phyloP scores from a whole-genome alignment of 1,139 yeast species.

The Suhomyces kunorum region DNA sequence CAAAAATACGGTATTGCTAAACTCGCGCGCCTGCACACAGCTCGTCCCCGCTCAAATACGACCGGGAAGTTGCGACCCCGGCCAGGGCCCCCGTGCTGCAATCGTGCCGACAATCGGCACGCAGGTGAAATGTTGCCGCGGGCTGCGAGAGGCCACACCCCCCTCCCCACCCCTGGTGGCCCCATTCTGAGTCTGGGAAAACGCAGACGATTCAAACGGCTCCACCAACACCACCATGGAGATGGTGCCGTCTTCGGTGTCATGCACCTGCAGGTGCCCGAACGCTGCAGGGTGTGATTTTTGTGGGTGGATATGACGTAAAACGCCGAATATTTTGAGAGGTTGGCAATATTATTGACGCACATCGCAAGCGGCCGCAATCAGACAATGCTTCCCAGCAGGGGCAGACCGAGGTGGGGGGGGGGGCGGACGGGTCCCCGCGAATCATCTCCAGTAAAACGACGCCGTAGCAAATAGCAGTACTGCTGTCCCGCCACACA shows the following conservation, averaged over 20 bases:
- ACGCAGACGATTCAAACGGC: no score
- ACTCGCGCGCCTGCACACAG: not conserved
- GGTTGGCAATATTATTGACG: constrained; percentile 1
- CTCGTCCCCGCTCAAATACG: not conserved
- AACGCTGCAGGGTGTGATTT: not conserved
- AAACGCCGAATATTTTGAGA: constrained; percentile 7
- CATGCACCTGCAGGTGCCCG: no score
- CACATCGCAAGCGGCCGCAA: not conserved
- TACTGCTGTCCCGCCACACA: no score
- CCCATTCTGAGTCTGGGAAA: no score
- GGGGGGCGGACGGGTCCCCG: not conserved
- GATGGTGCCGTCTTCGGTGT: not conserved
- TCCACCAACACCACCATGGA: no score
- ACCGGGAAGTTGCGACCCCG: not conserved
- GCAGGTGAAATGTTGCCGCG: not conserved
- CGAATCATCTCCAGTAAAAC: no score
- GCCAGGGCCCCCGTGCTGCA: not conserved
- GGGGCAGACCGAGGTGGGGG: not conserved
- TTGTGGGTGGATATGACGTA: constrained; percentile 2
- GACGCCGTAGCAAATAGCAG: no score
- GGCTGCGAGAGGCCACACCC: no score
- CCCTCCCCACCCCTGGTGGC: no score
- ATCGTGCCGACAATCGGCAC: not conserved
- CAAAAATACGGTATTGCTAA: no score
- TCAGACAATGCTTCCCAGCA: not conserved